Evolutionary conservation across 345 rosid species (phyloP).

Genomic region (Boechera retrofracta): DNA sequence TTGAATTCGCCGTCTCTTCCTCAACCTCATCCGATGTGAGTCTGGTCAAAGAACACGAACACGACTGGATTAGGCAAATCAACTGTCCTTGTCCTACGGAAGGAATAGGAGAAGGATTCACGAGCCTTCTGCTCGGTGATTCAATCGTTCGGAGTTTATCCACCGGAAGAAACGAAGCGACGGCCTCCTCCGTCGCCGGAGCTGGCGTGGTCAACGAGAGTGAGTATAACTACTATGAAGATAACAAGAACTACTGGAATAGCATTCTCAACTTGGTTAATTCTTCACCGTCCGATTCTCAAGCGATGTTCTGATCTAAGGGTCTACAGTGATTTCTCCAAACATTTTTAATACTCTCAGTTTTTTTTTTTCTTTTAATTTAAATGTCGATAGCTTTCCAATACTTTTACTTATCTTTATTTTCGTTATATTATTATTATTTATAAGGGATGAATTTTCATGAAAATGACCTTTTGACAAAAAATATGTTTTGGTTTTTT

Average conservation of each 20-base stretch:
- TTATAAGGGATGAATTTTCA: constrained; percentile 24
- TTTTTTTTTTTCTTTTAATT: background rate
- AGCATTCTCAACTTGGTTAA: constrained; percentile 92
- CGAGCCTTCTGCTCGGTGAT: constrained; percentile 68
- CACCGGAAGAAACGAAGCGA: constrained; percentile 38
- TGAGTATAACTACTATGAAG: constrained; percentile 67
- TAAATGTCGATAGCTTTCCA: constrained; percentile 36
- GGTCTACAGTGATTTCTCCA: constrained; percentile 22
- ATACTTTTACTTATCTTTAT: constrained; percentile 20
- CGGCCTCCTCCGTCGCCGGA: constrained; percentile 5
- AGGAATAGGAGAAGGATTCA: constrained; percentile 76
- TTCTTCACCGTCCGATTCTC: constrained; percentile 80
- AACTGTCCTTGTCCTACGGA: constrained; percentile 26
- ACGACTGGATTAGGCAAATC: constrained; percentile 60
- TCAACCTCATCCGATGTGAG: constrained; percentile 60
- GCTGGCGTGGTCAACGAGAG: constrained; percentile 24
- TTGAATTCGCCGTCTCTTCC: constrained; percentile 59
- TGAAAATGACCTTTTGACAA: constrained; percentile 12
- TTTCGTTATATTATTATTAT: background rate
- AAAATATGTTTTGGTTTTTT: background rate
- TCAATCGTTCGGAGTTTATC: constrained; percentile 55
- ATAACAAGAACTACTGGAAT: constrained; percentile 95
- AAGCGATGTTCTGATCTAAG: constrained; percentile 55
- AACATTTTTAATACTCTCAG: constrained; percentile 14
- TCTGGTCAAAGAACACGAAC: constrained; percentile 60